These are phyloP conservation scores for Moniliella sp. DNA, from an alignment of 1,284 basidiomycete species.

Conservation along the genomic window DNA sequence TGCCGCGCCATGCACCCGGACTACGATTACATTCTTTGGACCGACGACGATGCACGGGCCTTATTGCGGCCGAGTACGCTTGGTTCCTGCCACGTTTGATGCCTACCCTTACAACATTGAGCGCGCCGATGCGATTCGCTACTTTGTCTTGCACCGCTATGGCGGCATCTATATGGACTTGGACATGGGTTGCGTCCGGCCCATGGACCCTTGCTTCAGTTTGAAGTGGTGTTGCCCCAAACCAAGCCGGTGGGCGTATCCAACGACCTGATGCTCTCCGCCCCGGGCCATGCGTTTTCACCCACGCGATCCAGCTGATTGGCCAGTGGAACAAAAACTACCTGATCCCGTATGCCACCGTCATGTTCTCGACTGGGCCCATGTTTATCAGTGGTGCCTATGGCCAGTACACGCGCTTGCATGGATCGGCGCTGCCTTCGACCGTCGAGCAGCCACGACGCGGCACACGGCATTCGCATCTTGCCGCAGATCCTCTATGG, in stretches of 20 bases:
- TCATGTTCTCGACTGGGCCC: slow-evolving; percentile 91
- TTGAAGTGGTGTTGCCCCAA: slow-evolving; percentile 72
- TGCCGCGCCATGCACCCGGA: slow-evolving; percentile 43
- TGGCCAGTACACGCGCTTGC: slow-evolving; percentile 36
- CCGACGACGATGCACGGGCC: slow-evolving; percentile 65
- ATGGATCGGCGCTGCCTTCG: slow-evolving; percentile 73
- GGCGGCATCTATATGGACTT: slow-evolving; percentile 92
- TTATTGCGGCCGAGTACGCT: slow-evolving; percentile 68
- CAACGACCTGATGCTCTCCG: slow-evolving; percentile 86
- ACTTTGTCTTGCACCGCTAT: slow-evolving; percentile 78
- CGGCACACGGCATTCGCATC: slow-evolving; percentile 45
- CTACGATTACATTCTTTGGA: slow-evolving; percentile 95
- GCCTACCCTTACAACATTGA: slow-evolving; percentile 80
- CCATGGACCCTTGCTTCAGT: slow-evolving; percentile 64
- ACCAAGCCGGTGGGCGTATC: slow-evolving; percentile 72
- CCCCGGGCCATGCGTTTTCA: slow-evolving; percentile 69
- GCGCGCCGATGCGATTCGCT: slow-evolving; percentile 87
- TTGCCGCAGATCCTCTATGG: slow-evolving; percentile 83
- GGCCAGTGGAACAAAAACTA: slow-evolving; percentile 79
- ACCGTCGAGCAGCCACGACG: slow-evolving; percentile 55
- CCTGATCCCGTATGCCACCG: slow-evolving; percentile 86
- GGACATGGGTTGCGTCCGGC: slow-evolving; percentile 80
- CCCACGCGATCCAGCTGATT: slow-evolving; percentile 70
- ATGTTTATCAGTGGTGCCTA: slow-evolving; percentile 34
- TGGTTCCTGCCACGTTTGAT: slow-evolving; percentile 85